Evolutionary conservation across 306 rosid genomes (phyloP).

Genomic region (Dryas drummondii): DNA sequence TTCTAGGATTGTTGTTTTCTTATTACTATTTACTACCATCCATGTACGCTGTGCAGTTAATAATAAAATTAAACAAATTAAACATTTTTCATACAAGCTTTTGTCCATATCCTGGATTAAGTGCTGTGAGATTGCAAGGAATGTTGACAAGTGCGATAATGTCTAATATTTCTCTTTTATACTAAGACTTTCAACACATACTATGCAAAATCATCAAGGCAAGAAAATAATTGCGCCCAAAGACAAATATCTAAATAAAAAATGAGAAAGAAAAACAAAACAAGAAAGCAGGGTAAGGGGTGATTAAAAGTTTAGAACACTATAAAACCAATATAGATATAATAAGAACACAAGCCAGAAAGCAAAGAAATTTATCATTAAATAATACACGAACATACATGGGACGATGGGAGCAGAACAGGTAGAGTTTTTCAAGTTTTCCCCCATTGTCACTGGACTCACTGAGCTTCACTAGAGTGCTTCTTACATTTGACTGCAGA

Average conservation of each 20-base stretch:
- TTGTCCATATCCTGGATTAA: neutral
- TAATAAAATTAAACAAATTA: neutral
- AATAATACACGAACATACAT: neutral
- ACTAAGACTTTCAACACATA: neutral
- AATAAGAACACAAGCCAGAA: constrained; percentile 12
- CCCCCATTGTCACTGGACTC: neutral
- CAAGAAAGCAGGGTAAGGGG: neutral
- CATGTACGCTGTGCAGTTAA: constrained; percentile 6
- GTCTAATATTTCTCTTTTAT: neutral
- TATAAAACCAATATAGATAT: neutral
- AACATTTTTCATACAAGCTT: constrained; percentile 5
- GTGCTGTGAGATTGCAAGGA: constrained; percentile 6
- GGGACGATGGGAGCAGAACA: neutral
- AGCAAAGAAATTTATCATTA: neutral
- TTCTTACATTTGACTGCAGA: neutral
- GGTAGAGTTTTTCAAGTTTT: neutral
- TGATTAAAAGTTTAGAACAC: neutral
- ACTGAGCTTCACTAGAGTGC: neutral
- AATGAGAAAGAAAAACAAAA: neutral
- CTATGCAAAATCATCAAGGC: neutral
- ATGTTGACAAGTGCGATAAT: neutral
- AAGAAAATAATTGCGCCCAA: neutral
- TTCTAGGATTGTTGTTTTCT: constrained; percentile 11
- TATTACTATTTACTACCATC: constrained; percentile 7
- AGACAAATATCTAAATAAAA: neutral